Base-by-base conservation (phyloP, 164 flowering plant species). In the Magnolia officinalis region DNA sequence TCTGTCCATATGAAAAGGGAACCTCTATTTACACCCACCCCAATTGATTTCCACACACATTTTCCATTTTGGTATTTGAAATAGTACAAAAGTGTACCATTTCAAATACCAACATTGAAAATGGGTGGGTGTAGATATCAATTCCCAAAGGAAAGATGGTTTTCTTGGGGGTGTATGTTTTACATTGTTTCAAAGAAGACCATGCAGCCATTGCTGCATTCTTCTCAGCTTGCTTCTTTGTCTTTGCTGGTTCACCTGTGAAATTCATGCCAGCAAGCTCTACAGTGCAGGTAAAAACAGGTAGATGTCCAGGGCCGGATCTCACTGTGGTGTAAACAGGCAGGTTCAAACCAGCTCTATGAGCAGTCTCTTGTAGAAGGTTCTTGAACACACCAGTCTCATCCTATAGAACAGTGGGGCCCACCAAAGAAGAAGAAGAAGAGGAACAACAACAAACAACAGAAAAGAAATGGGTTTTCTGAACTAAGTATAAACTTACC, bases 141-240 rank as follows among this genome's bases (percentile, higher is more conserved):
- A 18, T n/a, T 18, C 19, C 2, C 21, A 63, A 63, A 63, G 71
- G 50, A 69, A 69, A 37, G 26, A 37, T 8, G 14, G 24, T 5
- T 8, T 69, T 29, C 49, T 69, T 69, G 69, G 29, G 29, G n/a
- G 26, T 37, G n/a, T 26, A 4, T 0, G 2, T n/a, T 70, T 76
- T 84, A 90, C 94, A 74, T 80, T 73, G 84, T 85, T 89, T 90
- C 66, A 92, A 80, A 64, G 93, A 76, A 71, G 90, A 85, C 97
- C 97, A 92, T 64, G 97, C 95, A 63, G 91, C 89, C 83, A 91
- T 86, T 2, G 97, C 97, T 55, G 97, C 95, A 86, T 91, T 92
- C 78, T 92, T 92, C 83, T 92, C 95, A 73, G 97, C 97, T 82
- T 92, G 97, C 81, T 91, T 92, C 86, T 91, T 92, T 13, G 89